Base-by-base conservation (phyloP, 768 basidiomycete genomes). In the Amylocystis lapponica region DNA sequence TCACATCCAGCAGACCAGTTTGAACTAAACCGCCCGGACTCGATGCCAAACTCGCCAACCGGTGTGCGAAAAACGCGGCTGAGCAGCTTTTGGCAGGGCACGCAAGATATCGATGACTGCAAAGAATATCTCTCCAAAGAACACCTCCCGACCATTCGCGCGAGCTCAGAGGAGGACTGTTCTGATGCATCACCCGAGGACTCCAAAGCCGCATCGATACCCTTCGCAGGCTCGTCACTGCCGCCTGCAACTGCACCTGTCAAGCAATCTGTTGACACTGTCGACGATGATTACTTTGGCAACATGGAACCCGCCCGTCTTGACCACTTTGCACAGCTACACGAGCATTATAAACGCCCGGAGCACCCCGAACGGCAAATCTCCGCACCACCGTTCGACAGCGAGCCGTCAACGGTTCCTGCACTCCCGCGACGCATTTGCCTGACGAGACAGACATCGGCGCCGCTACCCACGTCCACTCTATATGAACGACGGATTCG, bases 41-140 rank as follows among this genome's bases (percentile, higher is more conserved):
- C 70, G 0, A 54, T 59, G 14, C 75, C 75, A 1, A 72, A 78
- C 2, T 59, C 57, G 1, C 60, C 60, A 11, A 51, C 44, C 31
- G 44, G 47, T n/a, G 32, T 35, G 27, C 74, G 83, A 27, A 78
- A 75, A 49, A 67, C 74, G 19, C 73, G 82, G 22, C 60, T 86
- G 22, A 73, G 74, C 32, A 79, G 78, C 43, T 89, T 88, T 51
- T 89, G 86, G 86, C 72, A 86, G 46, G 83, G 82, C 14, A 86
- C 83, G 5, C 79, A 73, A 26, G 83, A 85, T 51, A 71, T 86
- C 5, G 73, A 72, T n/a, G 61, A 71, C 22, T n/a, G n/a, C n/a
- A n/a, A n/a, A n/a, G n/a, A n/a, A n/a, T n/a, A n/a, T n/a, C n/a
- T n/a, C n/a, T n/a, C n/a, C n/a, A n/a, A n/a, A n/a, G 55, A 33